These are phyloP conservation scores for Ganoderma sinense DNA, from an alignment of 1,284 basidiomycete species.

Conservation along the genomic window DNA sequence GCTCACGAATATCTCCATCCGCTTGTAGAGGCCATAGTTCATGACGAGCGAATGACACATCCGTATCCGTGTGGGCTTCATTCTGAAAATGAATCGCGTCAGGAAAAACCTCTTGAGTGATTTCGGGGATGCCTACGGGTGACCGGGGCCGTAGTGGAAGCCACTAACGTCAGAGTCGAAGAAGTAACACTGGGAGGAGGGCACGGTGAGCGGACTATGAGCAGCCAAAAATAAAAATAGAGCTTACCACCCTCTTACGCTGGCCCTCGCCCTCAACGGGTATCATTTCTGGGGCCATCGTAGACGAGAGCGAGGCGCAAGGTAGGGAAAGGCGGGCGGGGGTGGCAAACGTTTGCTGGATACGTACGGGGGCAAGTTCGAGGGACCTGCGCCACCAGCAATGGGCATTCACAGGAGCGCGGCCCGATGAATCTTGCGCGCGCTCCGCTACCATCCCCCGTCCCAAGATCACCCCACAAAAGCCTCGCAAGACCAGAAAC, in stretches of 20 bases:
- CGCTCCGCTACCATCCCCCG: not conserved
- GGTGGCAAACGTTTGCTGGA: conserved; percentile 14
- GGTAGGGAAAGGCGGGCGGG: not conserved
- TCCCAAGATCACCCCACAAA: not conserved
- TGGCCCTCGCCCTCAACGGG: conserved; percentile 73
- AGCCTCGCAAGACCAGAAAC: not conserved
- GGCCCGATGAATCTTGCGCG: conserved; percentile 23
- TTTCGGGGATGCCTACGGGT: conserved; percentile 61
- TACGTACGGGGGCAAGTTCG: conserved; percentile 18
- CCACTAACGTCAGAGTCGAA: conserved; percentile 99
- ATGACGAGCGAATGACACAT: conserved; percentile 99
- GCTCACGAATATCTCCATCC: conserved; percentile 96
- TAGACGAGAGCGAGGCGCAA: conserved; percentile 4
- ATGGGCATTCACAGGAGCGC: conserved; percentile 8
- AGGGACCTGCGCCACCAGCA: conserved; percentile 18
- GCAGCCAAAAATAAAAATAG: conserved; percentile 3
- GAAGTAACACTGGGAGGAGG: conserved; percentile 83
- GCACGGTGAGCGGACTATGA: conserved; percentile 11
- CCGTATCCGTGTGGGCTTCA: conserved; percentile 97
- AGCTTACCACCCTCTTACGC: conserved; percentile 83
- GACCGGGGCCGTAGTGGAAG: conserved; percentile 97
- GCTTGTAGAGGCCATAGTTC: conserved; percentile 98
- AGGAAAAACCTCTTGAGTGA: conserved; percentile 14
- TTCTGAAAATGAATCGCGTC: conserved; percentile 51
- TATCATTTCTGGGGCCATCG: conserved; percentile 64